Conservation (phyloP, 352 stramenopile genomes). For the Hyaloperonospora brassicae region DNA sequence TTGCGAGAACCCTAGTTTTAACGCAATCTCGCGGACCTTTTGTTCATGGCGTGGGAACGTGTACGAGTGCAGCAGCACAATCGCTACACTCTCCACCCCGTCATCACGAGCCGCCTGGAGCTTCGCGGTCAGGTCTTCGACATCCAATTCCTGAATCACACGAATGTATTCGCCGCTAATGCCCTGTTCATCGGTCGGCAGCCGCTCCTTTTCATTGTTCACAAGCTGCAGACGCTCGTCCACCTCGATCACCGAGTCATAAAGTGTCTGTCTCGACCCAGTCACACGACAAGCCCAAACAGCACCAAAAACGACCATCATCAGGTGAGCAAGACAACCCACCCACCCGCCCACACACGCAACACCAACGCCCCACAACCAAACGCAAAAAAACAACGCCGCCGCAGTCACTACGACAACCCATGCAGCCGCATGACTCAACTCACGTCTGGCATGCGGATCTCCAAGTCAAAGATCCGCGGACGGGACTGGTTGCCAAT, state of each 20-base stretch:
- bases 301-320: background rate
- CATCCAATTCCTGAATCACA: conserved; percentile 77
- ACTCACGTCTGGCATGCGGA: conserved; percentile 78
- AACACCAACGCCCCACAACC: too few species aligned
- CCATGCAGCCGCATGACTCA: background rate
- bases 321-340: too few species aligned
- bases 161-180: conserved; percentile 87
- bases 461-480: conserved; percentile 96
- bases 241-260: conserved; percentile 95
- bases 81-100: conserved; percentile 91
- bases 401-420: too few species aligned
- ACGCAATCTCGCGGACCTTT: conserved; percentile 81
- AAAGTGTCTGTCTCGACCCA: conserved; percentile 79
- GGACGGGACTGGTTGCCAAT: conserved; percentile 98
- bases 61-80: conserved; percentile 94
- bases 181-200: conserved; percentile 58
- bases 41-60: conserved; percentile 93
- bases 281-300: background rate
- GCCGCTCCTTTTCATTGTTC: conserved; percentile 49
- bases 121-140: conserved; percentile 62
- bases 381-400: too few species aligned
- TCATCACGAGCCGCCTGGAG: conserved; percentile 73
- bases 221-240: conserved; percentile 94
- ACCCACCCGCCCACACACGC: too few species aligned
- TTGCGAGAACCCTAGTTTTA: conserved; percentile 92